A percentile compares a stretch with the other conserved stretches of the same genome.
Evolutionary conservation across 768 basidiomycete genomes (phyloP).

Genomic region (Tricholoma saponaceum): DNA sequence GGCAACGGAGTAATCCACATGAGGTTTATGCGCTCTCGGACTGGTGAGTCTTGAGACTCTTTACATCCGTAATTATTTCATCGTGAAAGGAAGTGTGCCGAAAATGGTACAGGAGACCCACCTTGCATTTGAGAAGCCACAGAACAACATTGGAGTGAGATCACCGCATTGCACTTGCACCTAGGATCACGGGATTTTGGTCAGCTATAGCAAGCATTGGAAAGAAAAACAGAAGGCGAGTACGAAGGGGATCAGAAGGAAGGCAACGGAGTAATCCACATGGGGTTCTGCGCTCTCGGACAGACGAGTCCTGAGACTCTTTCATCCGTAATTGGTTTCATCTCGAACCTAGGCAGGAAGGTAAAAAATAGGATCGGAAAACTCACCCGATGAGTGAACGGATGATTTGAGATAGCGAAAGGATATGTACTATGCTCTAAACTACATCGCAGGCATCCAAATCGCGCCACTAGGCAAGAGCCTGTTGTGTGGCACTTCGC

Average conservation of each 20-base stretch:
- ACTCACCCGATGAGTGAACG: background rate
- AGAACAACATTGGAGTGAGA: background rate
- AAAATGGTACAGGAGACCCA: background rate
- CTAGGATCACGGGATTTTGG: background rate
- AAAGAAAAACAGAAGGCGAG: background rate
- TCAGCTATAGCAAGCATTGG: constrained; percentile 20
- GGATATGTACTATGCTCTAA: too few relatives aligned
- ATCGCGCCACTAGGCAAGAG: too few relatives aligned
- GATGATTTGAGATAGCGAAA: background rate
- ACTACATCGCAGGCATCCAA: too few relatives aligned
- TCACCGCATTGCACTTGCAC: background rate
- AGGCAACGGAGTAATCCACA: constrained; percentile 68
- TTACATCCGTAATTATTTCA: constrained; percentile 14
- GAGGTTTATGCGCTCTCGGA: constrained; percentile 21
- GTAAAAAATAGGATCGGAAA: background rate
- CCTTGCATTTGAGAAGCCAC: background rate
- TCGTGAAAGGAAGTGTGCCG: background rate
- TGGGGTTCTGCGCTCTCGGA: constrained; percentile 35
- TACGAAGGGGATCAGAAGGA: constrained; percentile 42
- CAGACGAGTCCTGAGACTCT: constrained; percentile 22
- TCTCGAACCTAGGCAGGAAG: constrained; percentile 6
- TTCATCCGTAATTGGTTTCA: constrained; percentile 28
- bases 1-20: constrained; percentile 55
- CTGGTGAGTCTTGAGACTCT: constrained; percentile 13
- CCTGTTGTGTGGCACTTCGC: too few relatives aligned